Percentiles rank a stretch among this genome's conserved stretches.
phyloP scores from a whole-genome alignment of 2,329 filamentous ascomycete species.

The Neobulgaria alba region DNA sequence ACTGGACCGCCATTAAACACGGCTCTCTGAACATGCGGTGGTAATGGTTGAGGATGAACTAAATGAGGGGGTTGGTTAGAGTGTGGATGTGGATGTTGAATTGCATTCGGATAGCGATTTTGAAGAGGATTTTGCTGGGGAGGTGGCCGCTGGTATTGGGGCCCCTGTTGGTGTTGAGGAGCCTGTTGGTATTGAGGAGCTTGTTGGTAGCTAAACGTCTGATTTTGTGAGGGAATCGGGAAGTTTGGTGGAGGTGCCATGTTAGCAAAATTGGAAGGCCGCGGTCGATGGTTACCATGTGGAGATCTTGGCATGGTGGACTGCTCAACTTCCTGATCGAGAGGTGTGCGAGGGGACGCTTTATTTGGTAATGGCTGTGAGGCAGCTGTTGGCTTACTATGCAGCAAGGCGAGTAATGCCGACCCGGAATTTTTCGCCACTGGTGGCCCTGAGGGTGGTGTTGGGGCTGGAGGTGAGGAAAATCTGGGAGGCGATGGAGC shows the following conservation, averaged over 20 bases:
- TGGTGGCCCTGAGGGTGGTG: conserved; percentile 5
- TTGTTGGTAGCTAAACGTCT: conserved; percentile 21
- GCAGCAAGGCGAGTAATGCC: conserved; percentile 47
- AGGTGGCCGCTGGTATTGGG: conserved; percentile 4
- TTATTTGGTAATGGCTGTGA: conserved; percentile 12
- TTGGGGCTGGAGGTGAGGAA: not conserved
- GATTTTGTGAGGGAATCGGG: conserved; percentile 28
- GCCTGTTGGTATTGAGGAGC: conserved; percentile 11
- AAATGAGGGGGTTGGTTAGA: conserved; percentile 27
- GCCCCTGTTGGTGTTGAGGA: conserved; percentile 4
- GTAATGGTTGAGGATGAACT: conserved; percentile 31
- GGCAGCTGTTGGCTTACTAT: conserved; percentile 18
- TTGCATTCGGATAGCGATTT: not conserved
- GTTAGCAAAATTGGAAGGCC: conserved; percentile 37
- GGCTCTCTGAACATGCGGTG: conserved; percentile 46
- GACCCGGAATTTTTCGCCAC: conserved; percentile 30
- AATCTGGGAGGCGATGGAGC: not conserved
- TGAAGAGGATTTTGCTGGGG: conserved; percentile 4
- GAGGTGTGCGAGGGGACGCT: conserved; percentile 40
- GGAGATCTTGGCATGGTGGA: conserved; percentile 47
- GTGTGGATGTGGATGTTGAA: conserved; percentile 20
- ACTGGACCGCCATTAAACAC: conserved; percentile 36
- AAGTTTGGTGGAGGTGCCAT: conserved; percentile 43
- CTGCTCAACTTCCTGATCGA: conserved; percentile 43
- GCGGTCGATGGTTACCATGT: conserved; percentile 47